Evolutionary conservation across 2,329 filamentous ascomycete species (phyloP).

Genomic region (Colletotrichum abscissum): DNA sequence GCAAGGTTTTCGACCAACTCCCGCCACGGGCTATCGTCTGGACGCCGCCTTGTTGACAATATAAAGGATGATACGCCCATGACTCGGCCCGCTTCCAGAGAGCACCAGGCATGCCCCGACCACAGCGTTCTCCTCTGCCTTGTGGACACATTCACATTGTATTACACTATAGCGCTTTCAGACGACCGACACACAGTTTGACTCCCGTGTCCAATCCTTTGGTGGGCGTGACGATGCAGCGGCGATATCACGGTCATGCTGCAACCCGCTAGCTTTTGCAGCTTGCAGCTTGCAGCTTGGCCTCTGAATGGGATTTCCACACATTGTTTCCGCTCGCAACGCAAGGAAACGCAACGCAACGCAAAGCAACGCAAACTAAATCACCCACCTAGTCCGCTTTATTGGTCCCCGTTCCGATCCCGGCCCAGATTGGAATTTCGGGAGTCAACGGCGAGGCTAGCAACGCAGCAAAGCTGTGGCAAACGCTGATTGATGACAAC

Average conservation of each 20-base stretch:
- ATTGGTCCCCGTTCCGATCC: constrained; percentile 1
- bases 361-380: constrained; percentile 12
- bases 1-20: constrained; percentile 3
- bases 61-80: constrained; percentile 16
- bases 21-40: neutral
- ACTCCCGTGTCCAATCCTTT: constrained; percentile 3
- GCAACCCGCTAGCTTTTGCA: constrained; percentile 19
- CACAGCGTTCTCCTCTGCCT: constrained; percentile 6
- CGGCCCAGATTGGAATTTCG: neutral
- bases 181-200: constrained; percentile 5
- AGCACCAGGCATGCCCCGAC: constrained; percentile 12
- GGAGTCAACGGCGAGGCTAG: constrained; percentile 1
- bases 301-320: neutral
- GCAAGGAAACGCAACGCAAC: constrained; percentile 9
- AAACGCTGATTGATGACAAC: constrained; percentile 30
- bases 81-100: constrained; percentile 19
- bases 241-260: constrained; percentile 13
- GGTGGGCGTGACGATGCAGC: constrained; percentile 13
- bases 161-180: neutral
- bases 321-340: neutral
- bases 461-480: constrained; percentile 31
- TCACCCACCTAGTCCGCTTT: neutral
- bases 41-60: neutral
- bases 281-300: constrained; percentile 13
- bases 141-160: neutral